Conservation (phyloP, 805 yeast genomes). For the Cyberlindnera japonica region DNA sequence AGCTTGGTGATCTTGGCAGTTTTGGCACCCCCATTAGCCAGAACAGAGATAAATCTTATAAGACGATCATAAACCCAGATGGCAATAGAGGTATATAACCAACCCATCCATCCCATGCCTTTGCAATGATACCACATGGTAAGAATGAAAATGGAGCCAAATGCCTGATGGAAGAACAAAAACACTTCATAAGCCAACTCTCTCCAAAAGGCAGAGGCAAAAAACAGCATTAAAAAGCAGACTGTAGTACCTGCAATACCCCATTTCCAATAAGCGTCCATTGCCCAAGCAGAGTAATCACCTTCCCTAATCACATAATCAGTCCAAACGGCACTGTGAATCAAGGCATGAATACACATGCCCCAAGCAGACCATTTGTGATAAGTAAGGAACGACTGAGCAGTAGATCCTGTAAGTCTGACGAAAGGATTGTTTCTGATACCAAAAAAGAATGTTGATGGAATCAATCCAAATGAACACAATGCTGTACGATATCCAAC, state of each 20-base stretch:
- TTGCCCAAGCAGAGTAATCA: slow-evolving; percentile 38
- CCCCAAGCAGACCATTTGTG: slow-evolving; percentile 67
- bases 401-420: slow-evolving; percentile 55
- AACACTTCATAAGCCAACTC: slow-evolving; percentile 57
- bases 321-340: slow-evolving; percentile 60
- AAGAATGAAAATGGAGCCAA: slow-evolving; percentile 51
- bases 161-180: slow-evolving; percentile 49
- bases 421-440: slow-evolving; percentile 70
- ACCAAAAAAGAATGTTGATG: slow-evolving; percentile 59
- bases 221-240: slow-evolving; percentile 42
- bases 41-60: slow-evolving; percentile 50
- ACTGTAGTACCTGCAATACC: slow-evolving; percentile 47
- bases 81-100: slow-evolving; percentile 50
- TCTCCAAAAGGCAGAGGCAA: slow-evolving; percentile 49
- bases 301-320: slow-evolving; percentile 39
- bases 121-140: slow-evolving; percentile 60
- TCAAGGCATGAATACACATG: slow-evolving; percentile 42
- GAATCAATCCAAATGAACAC: slow-evolving; percentile 49
- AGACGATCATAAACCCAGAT: slow-evolving; percentile 72
- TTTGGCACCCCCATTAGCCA: slow-evolving; percentile 56
- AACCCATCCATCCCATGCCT: slow-evolving; percentile 48
- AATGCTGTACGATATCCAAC: slow-evolving; percentile 55
- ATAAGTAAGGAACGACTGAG: slow-evolving; percentile 51
- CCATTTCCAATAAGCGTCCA: slow-evolving; percentile 44
- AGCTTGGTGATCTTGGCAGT: slow-evolving; percentile 37